These are phyloP conservation scores for Chenopodium album DNA, from an alignment of 148 eudicot species.

Conservation along the genomic window DNA sequence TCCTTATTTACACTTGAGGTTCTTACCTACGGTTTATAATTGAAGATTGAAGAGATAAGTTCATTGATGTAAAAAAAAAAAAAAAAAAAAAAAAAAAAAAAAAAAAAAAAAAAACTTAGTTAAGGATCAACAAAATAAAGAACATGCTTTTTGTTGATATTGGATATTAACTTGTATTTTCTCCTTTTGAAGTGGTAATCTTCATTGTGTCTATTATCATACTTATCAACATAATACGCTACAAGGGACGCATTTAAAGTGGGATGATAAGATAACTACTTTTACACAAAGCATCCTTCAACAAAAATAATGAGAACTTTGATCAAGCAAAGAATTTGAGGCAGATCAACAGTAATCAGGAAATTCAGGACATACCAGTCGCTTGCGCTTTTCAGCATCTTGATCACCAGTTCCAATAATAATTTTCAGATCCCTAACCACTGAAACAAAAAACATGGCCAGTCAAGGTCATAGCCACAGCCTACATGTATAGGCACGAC, in stretches of 20 bases:
- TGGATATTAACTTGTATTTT: too few relatives aligned
- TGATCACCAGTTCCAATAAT: conserved; percentile 27
- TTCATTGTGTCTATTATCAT: too few relatives aligned
- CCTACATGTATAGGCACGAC: not conserved
- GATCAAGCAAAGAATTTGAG: not conserved
- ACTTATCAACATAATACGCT: too few relatives aligned
- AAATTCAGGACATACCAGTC: conserved; percentile 37
- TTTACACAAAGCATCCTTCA: not conserved
- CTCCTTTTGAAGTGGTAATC: too few relatives aligned
- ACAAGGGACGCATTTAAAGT: not conserved
- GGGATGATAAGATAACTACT: not conserved
- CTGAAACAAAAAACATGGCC: conserved; percentile 28
- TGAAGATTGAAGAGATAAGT: too few relatives aligned
- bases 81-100: too few relatives aligned
- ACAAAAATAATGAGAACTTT: not conserved
- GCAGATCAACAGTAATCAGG: not conserved
- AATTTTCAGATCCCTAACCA: conserved; percentile 37
- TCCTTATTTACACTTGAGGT: too few relatives aligned
- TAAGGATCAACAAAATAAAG: not conserved
- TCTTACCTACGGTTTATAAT: too few relatives aligned
- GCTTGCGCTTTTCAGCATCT: conserved; percentile 37
- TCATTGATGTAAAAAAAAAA: too few relatives aligned
- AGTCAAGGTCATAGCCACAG: not conserved
- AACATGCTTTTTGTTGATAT: not conserved
- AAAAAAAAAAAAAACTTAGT: not conserved